Percentiles rank a stretch among this genome's conserved stretches.
Conservation (phyloP, 371 early-diverging fungal species). For the Entomophthora muscae region DNA sequence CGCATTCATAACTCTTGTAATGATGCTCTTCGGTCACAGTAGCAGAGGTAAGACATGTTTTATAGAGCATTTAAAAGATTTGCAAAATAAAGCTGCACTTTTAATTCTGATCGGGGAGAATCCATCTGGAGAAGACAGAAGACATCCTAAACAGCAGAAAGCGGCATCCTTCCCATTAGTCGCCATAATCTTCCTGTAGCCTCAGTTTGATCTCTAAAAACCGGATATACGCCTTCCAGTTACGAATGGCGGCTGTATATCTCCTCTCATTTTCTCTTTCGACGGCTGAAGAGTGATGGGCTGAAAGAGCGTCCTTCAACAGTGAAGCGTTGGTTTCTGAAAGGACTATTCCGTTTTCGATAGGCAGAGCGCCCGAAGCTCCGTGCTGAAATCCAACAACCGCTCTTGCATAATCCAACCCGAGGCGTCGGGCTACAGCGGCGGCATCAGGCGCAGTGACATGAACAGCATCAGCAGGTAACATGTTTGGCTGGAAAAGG, state of each 20-base stretch:
- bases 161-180: too few species aligned
- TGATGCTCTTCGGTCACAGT: too few species aligned
- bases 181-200: background rate
- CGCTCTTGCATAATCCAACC: background rate
- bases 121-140: too few species aligned
- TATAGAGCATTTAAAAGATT: too few species aligned
- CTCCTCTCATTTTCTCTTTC: background rate
- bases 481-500: slow-evolving; percentile 61
- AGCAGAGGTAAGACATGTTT: too few species aligned
- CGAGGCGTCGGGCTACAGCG: background rate
- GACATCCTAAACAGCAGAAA: too few species aligned
- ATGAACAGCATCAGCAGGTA: slow-evolving; percentile 67
- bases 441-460: slow-evolving; percentile 14
- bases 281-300: background rate
- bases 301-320: background rate
- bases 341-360: background rate
- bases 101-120: too few species aligned
- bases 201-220: background rate
- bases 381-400: background rate
- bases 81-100: too few species aligned
- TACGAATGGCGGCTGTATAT: background rate
- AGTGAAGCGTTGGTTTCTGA: background rate
- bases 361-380: background rate
- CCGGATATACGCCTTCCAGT: background rate
- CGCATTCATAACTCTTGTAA: too few species aligned